Base-by-base conservation (phyloP, 495 filamentous ascomycete genomes). In the Ramalina intermedia region DNA sequence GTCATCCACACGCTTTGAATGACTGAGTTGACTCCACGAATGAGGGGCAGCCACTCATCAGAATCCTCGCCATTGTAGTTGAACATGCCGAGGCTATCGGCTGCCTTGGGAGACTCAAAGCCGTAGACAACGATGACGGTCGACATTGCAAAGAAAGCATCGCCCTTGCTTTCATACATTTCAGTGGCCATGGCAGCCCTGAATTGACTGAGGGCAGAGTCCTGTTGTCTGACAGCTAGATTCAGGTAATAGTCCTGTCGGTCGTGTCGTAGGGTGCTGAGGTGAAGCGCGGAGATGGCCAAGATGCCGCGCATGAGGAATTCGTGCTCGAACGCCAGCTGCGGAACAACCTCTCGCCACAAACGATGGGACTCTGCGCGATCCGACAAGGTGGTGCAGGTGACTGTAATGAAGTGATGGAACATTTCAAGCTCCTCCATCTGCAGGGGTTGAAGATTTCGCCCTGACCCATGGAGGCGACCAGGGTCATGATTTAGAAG, bases 251-350 rank as follows among this genome's bases (percentile, higher is more conserved):
- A 16, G 4, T 56, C 43, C 26, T 58, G 49, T 8, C 56, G 37
- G 4, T 53, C 50, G 8, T 69, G 69, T 16, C 63, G 51, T n/a
- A 67, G 29, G 52, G 62, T 45, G n/a, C 60, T 61, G 0, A 71
- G 57, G 46, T 73, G 70, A 0, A 71, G 58, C 0, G 70, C 66
- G 2, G 69, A 63, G 0, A 73, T 53, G 4, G 70, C 61, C 2
- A 73, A 57, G 8, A 70, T 61, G 7, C 70, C 63, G 46, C 71
- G 69, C 29, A 70, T 54, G n/a, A 73, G 64, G 1, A 68, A 69
- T 2, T 66, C 65, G 43, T 66, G 67, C 6, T 57, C 36, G 37
- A 72, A 61, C 1, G 66, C 66, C 58, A 68, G 67, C 55, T 64
- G 55, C 1, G 63, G 62, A n/a, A 70, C 43, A 35, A 66, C 62